Conservation (phyloP, 1,284 basidiomycete genomes). For the Fomitopsis palustris region DNA sequence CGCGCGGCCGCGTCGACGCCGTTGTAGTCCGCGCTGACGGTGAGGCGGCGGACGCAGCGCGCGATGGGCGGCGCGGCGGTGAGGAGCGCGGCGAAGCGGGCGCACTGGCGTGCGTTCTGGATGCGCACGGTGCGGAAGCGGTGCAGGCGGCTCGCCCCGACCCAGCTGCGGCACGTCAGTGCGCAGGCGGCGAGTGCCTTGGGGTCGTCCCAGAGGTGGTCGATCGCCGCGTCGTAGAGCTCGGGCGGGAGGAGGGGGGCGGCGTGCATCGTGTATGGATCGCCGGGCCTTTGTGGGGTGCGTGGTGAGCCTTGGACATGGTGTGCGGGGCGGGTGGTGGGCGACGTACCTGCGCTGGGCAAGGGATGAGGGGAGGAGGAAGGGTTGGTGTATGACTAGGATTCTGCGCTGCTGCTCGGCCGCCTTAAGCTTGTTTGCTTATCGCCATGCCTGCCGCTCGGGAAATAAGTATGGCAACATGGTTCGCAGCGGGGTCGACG, state of each 20-base stretch:
- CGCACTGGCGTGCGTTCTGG: constrained; percentile 21
- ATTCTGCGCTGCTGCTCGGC: not conserved
- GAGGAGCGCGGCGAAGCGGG: constrained; percentile 21
- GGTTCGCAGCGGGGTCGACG: not conserved
- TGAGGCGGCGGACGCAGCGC: constrained; percentile 26
- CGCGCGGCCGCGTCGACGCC: constrained; percentile 17
- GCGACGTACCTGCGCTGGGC: not conserved
- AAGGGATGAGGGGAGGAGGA: not conserved
- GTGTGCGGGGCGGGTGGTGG: not conserved
- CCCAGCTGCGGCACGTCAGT: constrained; percentile 20
- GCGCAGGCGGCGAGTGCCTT: constrained; percentile 26
- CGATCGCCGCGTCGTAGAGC: constrained; percentile 28
- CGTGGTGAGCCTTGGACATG: not conserved
- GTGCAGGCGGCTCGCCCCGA: constrained; percentile 28
- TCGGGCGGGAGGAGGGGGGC: constrained; percentile 23
- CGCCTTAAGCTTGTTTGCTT: not conserved
- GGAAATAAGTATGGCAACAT: not conserved
- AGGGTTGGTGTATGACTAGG: not conserved
- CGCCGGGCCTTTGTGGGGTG: not conserved
- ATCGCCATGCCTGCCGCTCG: not conserved
- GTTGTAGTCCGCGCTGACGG: constrained; percentile 24
- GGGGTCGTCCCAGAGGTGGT: constrained; percentile 29
- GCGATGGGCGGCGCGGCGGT: constrained; percentile 19
- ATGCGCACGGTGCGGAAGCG: constrained; percentile 30
- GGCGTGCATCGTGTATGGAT: constrained; percentile 8